A percentile compares a stretch with the other conserved stretches of the same genome.
Conservation (phyloP, 192 early-diverging fungal genomes). For the Coemansia sp. region DNA sequence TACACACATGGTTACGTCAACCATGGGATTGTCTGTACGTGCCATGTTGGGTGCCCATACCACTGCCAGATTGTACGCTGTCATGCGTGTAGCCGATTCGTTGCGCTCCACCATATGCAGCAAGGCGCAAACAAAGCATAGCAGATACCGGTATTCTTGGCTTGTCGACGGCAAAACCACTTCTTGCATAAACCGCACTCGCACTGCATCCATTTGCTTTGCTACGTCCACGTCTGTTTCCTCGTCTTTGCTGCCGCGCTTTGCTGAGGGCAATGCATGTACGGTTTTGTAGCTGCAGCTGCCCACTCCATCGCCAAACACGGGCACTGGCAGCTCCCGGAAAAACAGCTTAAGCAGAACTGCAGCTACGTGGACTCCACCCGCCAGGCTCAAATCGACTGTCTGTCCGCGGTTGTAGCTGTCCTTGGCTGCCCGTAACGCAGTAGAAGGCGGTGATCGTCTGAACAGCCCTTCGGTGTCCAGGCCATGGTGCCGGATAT, state of each 20-base stretch:
- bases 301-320: constrained; percentile 55
- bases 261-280: constrained; percentile 31
- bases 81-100: constrained; percentile 74
- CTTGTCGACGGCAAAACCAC: constrained; percentile 23
- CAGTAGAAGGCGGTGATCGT: constrained; percentile 70
- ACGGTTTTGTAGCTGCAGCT: constrained; percentile 54
- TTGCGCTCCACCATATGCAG: constrained; percentile 64
- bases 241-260: background rate
- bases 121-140: constrained; percentile 50
- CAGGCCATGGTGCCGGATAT: constrained; percentile 63
- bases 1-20: constrained; percentile 46
- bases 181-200: constrained; percentile 33
- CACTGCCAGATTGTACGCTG: constrained; percentile 74
- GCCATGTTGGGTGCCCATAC: constrained; percentile 87
- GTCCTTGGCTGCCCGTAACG: constrained; percentile 58
- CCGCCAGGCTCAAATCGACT: constrained; percentile 57
- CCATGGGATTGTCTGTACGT: constrained; percentile 37
- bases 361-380: constrained; percentile 75
- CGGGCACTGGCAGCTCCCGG: constrained; percentile 71
- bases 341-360: constrained; percentile 81
- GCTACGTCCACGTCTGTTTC: constrained; percentile 17
- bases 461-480: constrained; percentile 81
- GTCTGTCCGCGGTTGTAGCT: constrained; percentile 33
- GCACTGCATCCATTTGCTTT: constrained; percentile 21
- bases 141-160: constrained; percentile 28